phyloP scores from a whole-genome alignment of 768 basidiomycete genomes.

The Xanthoconium stramineum region DNA sequence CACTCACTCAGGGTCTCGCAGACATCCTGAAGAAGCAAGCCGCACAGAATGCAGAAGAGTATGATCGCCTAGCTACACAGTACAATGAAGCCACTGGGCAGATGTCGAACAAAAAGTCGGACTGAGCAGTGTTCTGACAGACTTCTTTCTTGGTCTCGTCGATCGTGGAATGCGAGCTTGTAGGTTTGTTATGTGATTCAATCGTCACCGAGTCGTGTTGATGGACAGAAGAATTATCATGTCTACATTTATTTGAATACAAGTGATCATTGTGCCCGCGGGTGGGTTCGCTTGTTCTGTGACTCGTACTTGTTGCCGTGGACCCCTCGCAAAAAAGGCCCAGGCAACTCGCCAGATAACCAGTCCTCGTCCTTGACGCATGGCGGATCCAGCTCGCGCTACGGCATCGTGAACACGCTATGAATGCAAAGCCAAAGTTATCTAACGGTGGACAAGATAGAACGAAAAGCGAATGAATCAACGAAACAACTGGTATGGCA shows the following conservation, averaged over 20 bases:
- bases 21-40: slow-evolving; percentile 84
- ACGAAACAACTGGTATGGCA: too few relatives aligned
- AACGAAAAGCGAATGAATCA: too few relatives aligned
- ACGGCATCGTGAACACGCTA: too few relatives aligned
- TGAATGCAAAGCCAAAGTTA: too few relatives aligned
- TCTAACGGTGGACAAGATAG: too few relatives aligned
- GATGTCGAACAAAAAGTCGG: slow-evolving; percentile 60
- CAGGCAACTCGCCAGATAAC: too few relatives aligned
- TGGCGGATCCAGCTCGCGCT: too few relatives aligned
- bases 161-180: background rate
- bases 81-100: slow-evolving; percentile 68
- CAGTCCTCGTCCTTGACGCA: too few relatives aligned
- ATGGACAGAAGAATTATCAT: background rate
- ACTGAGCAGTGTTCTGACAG: slow-evolving; percentile 34
- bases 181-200: background rate
- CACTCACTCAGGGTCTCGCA: slow-evolving; percentile 24
- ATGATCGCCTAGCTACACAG: slow-evolving; percentile 76
- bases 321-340: too few relatives aligned
- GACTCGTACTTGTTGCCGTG: too few relatives aligned
- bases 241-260: background rate
- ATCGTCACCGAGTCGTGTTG: background rate
- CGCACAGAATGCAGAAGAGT: slow-evolving; percentile 71
- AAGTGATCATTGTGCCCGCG: background rate
- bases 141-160: background rate
- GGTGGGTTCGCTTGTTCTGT: background rate